Evolutionary conservation across 352 stramenopile species (phyloP).

Genomic region (Pythium utonaiense): DNA sequence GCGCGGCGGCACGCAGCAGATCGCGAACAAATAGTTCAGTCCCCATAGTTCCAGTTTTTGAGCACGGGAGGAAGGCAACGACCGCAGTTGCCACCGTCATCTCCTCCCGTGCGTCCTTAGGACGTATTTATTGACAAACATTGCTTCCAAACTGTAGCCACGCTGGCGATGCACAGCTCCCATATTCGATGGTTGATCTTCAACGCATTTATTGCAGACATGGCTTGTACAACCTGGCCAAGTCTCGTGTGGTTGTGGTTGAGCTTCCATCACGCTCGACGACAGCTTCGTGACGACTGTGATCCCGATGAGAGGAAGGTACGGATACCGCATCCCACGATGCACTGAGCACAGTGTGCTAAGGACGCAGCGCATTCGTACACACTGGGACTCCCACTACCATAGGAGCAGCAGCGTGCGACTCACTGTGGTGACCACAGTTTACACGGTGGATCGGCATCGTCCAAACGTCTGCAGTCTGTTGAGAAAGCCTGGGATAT

Average conservation of each 20-base stretch:
- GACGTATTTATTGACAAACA: constrained; percentile 5
- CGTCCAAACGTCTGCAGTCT: too few species aligned
- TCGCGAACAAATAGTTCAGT: constrained; percentile 14
- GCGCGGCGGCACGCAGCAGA: constrained; percentile 13
- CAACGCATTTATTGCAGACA: too few species aligned
- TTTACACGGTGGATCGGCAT: too few species aligned
- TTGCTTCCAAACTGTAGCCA: background rate
- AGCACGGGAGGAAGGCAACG: constrained; percentile 2
- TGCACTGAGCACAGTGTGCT: too few species aligned
- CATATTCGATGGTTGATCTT: too few species aligned
- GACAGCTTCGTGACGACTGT: background rate
- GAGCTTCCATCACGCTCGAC: background rate
- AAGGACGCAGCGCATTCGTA: too few species aligned
- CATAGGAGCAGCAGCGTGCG: too few species aligned
- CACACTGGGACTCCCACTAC: too few species aligned
- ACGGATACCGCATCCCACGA: background rate
- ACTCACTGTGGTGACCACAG: too few species aligned
- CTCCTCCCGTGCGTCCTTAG: background rate
- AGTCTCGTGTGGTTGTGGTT: background rate
- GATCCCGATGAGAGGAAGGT: background rate
- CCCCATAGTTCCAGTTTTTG: background rate
- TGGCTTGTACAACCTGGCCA: too few species aligned
- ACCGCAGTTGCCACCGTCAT: constrained; percentile 12
- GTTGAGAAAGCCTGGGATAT: background rate
- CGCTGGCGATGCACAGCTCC: too few species aligned